Conservation (phyloP, 345 rosid species). For the Pistacia vera region DNA sequence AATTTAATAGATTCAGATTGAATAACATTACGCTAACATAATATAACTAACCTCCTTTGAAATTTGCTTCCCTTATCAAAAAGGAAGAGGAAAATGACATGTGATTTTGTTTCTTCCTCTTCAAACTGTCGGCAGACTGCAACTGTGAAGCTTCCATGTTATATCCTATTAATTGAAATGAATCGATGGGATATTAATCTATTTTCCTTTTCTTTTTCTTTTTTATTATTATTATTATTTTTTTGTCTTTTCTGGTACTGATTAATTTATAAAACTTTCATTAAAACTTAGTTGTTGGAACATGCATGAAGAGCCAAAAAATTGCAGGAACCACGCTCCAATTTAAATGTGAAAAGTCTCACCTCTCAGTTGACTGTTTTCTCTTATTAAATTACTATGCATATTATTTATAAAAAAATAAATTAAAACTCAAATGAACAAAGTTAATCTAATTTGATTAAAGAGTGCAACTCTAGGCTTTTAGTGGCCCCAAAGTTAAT, state of each 20-base stretch:
- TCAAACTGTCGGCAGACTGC: conserved; percentile 8
- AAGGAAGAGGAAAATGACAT: not conserved
- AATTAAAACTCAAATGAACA: too few species aligned
- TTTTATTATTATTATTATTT: not conserved
- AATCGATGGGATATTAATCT: not conserved
- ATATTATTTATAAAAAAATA: too few species aligned
- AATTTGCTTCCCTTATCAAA: too few species aligned
- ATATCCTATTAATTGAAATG: too few species aligned
- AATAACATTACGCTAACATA: too few species aligned
- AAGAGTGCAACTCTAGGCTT: too few species aligned
- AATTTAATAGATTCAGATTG: too few species aligned
- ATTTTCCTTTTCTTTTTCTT: too few species aligned
- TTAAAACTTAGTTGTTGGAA: not conserved
- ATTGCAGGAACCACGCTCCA: not conserved
- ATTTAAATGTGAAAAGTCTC: not conserved
- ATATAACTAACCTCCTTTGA: too few species aligned
- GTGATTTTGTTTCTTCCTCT: not conserved
- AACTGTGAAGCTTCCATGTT: conserved; percentile 9
- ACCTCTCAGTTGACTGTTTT: not conserved
- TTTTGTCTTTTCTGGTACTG: not conserved
- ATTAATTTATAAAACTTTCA: not conserved
- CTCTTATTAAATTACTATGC: too few species aligned
- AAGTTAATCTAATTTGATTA: too few species aligned
- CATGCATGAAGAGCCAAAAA: not conserved
- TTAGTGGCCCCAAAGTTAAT: too few species aligned